Evolutionary conservation across 2,329 filamentous ascomycete species (phyloP), one percentile per base, ranked within the genome.

Genomic region (Aureobasidium sp.): DNA sequence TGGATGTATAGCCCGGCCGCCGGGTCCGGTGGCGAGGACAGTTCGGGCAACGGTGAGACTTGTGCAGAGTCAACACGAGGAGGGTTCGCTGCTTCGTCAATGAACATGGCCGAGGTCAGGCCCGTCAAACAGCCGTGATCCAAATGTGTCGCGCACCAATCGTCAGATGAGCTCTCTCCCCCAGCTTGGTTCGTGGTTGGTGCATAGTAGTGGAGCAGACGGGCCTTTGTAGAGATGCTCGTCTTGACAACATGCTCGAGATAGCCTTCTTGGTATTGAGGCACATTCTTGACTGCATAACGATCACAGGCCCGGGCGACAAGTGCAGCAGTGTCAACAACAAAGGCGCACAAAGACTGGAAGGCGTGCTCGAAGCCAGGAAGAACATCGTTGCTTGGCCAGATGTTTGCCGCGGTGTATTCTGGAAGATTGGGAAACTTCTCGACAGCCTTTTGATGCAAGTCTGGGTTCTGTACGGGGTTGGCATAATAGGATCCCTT

Each of bases 81-180:
- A 6, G 71, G 64, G 31, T 77, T 69, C 11, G 71, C 72, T 0
- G 76, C 75, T 76, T 97, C 93, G 70, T 97, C 91, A 65, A 97
- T 82, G 74, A 96, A 97, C 91, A 97, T 96, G 67, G 93, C 92
- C 2, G 89, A 93, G 0, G 94, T 99, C 37, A 99, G 81, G 15
- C 92, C 93, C 0, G 94, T 99, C 35, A 99, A 81, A 72, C 93
- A 97, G 47, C 94, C 91, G 69, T 97, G 91, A 74, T 97, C 93
- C 62, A 94, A 79, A 72, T 94, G 89, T 1, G 88, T 91, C 9
- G 91, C 90, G 74, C 93, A 99, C 94, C 94, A 99, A 76, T 95
- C 90, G 73, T 97, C 92, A 6, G 62, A 64, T 17, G 73, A 70
- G 17, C 70, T 68, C 15, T 71, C 24, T 75, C 77, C 70, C 81